Percentiles rank a stretch among this genome's conserved stretches.
Conservation (phyloP, 345 rosid genomes). For the Eucalyptus urophylla region DNA sequence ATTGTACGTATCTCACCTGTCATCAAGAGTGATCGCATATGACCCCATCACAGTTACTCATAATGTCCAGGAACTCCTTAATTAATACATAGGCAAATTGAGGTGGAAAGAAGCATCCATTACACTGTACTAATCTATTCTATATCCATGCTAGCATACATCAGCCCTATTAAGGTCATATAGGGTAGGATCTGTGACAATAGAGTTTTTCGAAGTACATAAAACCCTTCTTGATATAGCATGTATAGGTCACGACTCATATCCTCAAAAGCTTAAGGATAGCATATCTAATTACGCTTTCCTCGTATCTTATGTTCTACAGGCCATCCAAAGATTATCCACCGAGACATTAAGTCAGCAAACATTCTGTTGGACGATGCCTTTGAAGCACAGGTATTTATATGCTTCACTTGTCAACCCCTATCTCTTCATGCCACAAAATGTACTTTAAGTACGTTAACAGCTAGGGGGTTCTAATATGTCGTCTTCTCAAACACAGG, state of each 20-base stretch:
- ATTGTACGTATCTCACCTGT: slow-evolving; percentile 44
- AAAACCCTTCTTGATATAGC: not conserved
- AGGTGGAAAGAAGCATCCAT: not conserved
- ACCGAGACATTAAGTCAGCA: slow-evolving; percentile 89
- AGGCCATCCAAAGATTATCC: slow-evolving; percentile 96
- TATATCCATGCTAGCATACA: not conserved
- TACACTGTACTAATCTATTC: not conserved
- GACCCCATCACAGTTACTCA: not conserved
- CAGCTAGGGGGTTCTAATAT: not conserved
- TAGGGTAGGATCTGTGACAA: not conserved
- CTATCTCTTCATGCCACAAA: not conserved
- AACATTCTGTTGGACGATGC: slow-evolving; percentile 73
- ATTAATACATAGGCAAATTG: not conserved
- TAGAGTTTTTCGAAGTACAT: not conserved
- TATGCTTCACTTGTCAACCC: not conserved
- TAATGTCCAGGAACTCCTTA: not conserved
- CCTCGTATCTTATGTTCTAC: not conserved
- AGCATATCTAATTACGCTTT: not conserved
- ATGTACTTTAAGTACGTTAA: not conserved
- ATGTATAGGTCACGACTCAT: not conserved
- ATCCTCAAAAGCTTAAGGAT: not conserved
- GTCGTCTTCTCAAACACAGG: slow-evolving; percentile 22
- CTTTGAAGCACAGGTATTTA: slow-evolving; percentile 77
- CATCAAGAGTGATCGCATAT: not conserved
- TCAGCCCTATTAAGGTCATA: not conserved